phyloP scores from a whole-genome alignment of 1,284 basidiomycete genomes.

The Cystobasidium slooffiae region DNA sequence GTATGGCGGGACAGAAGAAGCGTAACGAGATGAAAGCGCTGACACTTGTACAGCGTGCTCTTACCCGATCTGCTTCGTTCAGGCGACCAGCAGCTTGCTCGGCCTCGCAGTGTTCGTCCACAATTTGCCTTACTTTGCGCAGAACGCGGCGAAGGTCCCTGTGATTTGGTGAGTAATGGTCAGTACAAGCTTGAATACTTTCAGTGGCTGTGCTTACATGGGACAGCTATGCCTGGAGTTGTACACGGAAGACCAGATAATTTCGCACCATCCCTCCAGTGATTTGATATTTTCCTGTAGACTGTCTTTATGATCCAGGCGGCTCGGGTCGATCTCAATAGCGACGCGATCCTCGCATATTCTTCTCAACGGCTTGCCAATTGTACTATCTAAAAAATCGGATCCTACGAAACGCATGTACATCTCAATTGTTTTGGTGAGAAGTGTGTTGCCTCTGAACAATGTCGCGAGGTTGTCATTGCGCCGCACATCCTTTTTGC shows the following conservation, averaged over 20 bases:
- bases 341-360: constrained; percentile 71
- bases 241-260: constrained; percentile 78
- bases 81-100: constrained; percentile 54
- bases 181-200: background rate
- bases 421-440: constrained; percentile 78
- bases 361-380: constrained; percentile 69
- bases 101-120: constrained; percentile 65
- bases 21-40: constrained; percentile 16
- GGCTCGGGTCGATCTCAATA: constrained; percentile 75
- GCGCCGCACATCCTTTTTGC: constrained; percentile 48
- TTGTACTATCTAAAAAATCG: constrained; percentile 73
- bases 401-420: constrained; percentile 76
- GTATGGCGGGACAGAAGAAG: constrained; percentile 51
- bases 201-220: constrained; percentile 61
- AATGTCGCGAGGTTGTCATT: constrained; percentile 62
- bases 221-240: constrained; percentile 72
- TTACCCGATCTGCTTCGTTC: constrained; percentile 54
- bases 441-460: constrained; percentile 76
- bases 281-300: constrained; percentile 66
- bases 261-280: constrained; percentile 73
- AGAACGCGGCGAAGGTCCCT: constrained; percentile 78
- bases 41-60: constrained; percentile 61
- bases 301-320: constrained; percentile 44
- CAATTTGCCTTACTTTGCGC: constrained; percentile 69
- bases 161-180: background rate